A percentile compares a stretch with the other conserved stretches of the same genome.
Conservation (phyloP, 2,329 filamentous ascomycete species). For the Talaromyces sp. region DNA sequence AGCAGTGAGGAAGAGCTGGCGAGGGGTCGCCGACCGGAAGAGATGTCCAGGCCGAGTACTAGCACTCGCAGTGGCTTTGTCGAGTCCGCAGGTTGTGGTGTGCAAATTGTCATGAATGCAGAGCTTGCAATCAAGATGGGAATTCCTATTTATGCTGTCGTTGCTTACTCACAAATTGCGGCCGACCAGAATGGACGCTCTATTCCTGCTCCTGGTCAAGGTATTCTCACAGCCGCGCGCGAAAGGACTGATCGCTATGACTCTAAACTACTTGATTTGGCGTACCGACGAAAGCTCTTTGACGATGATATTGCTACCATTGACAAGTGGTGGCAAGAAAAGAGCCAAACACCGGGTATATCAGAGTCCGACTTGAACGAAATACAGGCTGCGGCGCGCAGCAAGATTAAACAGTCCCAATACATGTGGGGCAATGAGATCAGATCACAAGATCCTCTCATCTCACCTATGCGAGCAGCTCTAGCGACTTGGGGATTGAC, state of each 20-base stretch:
- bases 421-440: slow-evolving; percentile 95
- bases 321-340: slow-evolving; percentile 62
- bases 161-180: slow-evolving; percentile 89
- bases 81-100: slow-evolving; percentile 94
- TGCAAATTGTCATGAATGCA: slow-evolving; percentile 13
- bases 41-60: slow-evolving; percentile 93
- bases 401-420: slow-evolving; percentile 92
- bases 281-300: slow-evolving; percentile 66
- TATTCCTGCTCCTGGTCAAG: slow-evolving; percentile 94
- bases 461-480: slow-evolving; percentile 90
- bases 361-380: neutral
- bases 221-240: slow-evolving; percentile 74
- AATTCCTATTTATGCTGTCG: slow-evolving; percentile 77
- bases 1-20: slow-evolving; percentile 95
- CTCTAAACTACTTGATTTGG: slow-evolving; percentile 92
- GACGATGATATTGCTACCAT: slow-evolving; percentile 11
- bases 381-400: slow-evolving; percentile 60
- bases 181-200: slow-evolving; percentile 99
- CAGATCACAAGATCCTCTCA: slow-evolving; percentile 92
- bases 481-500: slow-evolving; percentile 97
- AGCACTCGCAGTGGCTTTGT: slow-evolving; percentile 98
- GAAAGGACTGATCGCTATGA: slow-evolving; percentile 88
- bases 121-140: slow-evolving; percentile 15
- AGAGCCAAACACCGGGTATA: neutral
- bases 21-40: slow-evolving; percentile 87